These are phyloP conservation scores for Leptoxyphium fumago DNA, from an alignment of 2,329 filamentous ascomycete species.

Conservation along the genomic window DNA sequence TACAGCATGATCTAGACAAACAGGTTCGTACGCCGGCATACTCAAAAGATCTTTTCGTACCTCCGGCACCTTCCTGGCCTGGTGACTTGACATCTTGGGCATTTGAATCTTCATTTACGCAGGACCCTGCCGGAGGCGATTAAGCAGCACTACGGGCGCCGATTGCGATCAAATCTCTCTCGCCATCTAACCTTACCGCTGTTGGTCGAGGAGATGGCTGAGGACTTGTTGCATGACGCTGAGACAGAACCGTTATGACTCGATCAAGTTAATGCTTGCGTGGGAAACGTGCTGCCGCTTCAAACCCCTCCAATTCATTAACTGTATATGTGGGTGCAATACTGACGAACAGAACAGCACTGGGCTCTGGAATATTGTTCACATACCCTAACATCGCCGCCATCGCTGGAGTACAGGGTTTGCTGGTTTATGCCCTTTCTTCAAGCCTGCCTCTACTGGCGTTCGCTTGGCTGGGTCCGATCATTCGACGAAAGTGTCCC, in stretches of 20 bases:
- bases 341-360: constrained; percentile 36
- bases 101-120: not conserved
- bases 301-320: constrained; percentile 26
- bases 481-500: constrained; percentile 66
- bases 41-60: not conserved
- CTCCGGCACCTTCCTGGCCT: not conserved
- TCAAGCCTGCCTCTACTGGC: constrained; percentile 58
- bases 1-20: not conserved
- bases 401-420: constrained; percentile 63
- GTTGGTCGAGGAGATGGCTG: not conserved
- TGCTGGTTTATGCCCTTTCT: constrained; percentile 60
- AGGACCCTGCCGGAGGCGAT: not conserved
- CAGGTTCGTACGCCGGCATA: constrained; percentile 11
- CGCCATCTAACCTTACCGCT: not conserved
- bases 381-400: constrained; percentile 70
- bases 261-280: constrained; percentile 99
- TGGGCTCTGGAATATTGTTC: constrained; percentile 73
- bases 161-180: constrained; percentile 28
- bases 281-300: constrained; percentile 92
- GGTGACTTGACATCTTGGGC: not conserved
- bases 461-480: constrained; percentile 60
- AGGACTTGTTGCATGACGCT: constrained; percentile 45
- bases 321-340: constrained; percentile 9
- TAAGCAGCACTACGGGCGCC: constrained; percentile 68
- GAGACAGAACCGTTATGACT: constrained; percentile 90